phyloP scores from a whole-genome alignment of 768 basidiomycete species.

The Naganishia antarctica region DNA sequence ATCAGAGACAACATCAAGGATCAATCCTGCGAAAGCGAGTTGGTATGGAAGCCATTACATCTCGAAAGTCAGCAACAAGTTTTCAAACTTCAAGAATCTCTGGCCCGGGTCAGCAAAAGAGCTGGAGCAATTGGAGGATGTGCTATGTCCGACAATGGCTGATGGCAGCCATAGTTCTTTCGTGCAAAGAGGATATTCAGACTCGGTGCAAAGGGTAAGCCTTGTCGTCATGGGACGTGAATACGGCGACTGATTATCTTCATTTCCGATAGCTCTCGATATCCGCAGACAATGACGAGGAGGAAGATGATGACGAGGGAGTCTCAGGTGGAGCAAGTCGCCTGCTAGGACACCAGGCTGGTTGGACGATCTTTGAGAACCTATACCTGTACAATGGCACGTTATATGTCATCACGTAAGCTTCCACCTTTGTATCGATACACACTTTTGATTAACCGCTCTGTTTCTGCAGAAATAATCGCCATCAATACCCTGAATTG shows the following conservation, averaged over 20 bases:
- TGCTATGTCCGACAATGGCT: constrained; percentile 12
- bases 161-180: not conserved
- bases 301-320: constrained; percentile 24
- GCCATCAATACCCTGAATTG: constrained; percentile 38
- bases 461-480: constrained; percentile 32
- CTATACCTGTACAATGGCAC: constrained; percentile 43
- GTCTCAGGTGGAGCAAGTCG: constrained; percentile 28
- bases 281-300: constrained; percentile 9
- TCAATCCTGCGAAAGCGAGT: constrained; percentile 4
- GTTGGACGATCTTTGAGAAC: constrained; percentile 46
- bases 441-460: not conserved
- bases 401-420: constrained; percentile 47
- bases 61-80: constrained; percentile 7
- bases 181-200: not conserved
- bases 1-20: not conserved
- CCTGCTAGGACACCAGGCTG: constrained; percentile 38
- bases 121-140: constrained; percentile 18
- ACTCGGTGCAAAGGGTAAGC: not conserved
- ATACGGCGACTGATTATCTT: not conserved
- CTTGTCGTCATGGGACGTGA: not conserved
- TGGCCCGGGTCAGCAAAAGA: constrained; percentile 16
- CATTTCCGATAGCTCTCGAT: not conserved
- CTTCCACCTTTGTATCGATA: too few relatives aligned
- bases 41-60: constrained; percentile 12
- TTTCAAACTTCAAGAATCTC: constrained; percentile 3